Evolutionary conservation across 768 basidiomycete genomes (phyloP).

Genomic region (Galerina sulciceps): DNA sequence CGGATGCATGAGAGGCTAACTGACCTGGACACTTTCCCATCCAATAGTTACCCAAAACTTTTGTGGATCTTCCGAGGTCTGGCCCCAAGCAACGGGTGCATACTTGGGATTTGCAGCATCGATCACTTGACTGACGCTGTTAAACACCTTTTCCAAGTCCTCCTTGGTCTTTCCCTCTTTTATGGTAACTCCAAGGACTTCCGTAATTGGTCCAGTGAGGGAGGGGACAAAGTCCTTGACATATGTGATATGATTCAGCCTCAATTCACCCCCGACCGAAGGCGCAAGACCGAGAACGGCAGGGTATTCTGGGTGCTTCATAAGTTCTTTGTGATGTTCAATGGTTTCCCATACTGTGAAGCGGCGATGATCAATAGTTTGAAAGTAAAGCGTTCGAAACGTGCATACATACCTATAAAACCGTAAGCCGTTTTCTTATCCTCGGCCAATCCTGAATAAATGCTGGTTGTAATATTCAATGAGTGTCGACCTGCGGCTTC

Average conservation of each 20-base stretch:
- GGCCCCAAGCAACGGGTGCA: slow-evolving; percentile 15
- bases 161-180: slow-evolving; percentile 21
- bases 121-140: slow-evolving; percentile 8
- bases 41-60: slow-evolving; percentile 17
- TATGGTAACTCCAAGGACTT: slow-evolving; percentile 14
- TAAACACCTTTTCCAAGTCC: slow-evolving; percentile 1
- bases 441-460: slow-evolving; percentile 9
- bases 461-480: neutral
- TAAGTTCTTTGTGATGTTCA: slow-evolving; percentile 19
- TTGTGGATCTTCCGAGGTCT: slow-evolving; percentile 14
- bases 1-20: slow-evolving; percentile 4
- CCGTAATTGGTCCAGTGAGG: slow-evolving; percentile 16
- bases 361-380: too few relatives aligned
- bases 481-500: too few relatives aligned
- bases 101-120: slow-evolving; percentile 7
- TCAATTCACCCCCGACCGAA: slow-evolving; percentile 4
- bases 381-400: neutral
- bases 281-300: slow-evolving; percentile 9
- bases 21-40: slow-evolving; percentile 23
- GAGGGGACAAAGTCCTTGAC: slow-evolving; percentile 8
- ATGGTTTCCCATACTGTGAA: slow-evolving; percentile 23
- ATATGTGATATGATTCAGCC: slow-evolving; percentile 21
- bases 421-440: neutral
- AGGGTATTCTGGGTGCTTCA: slow-evolving; percentile 15
- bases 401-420: neutral